A percentile compares a stretch with the other conserved stretches of the same genome.
Evolutionary conservation across 2,329 filamentous ascomycete species (phyloP).

Genomic region (Colletotrichum karsti): DNA sequence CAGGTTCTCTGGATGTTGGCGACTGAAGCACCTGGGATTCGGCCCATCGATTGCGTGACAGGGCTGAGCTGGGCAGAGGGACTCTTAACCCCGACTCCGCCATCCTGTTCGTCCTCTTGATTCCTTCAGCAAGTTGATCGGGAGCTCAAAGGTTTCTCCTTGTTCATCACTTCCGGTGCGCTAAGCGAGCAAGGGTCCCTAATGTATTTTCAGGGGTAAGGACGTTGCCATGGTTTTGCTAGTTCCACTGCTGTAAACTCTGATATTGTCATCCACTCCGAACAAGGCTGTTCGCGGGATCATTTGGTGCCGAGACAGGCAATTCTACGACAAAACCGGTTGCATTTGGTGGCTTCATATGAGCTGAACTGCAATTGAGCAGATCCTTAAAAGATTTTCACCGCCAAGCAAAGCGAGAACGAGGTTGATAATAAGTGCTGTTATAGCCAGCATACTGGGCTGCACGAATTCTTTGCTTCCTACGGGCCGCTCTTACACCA

Average conservation of each 20-base stretch:
- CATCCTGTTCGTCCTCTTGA: neutral
- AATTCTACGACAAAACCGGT: neutral
- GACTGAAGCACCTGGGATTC: neutral
- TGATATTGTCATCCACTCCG: neutral
- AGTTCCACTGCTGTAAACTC: slow-evolving; percentile 6
- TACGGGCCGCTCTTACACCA: neutral
- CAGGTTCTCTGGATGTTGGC: too few species aligned
- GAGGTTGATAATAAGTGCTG: neutral
- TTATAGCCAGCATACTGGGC: neutral
- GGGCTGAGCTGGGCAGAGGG: neutral
- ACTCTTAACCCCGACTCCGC: neutral
- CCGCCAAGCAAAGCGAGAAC: neutral
- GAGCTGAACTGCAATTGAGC: neutral
- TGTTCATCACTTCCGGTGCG: neutral
- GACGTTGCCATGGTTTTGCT: neutral
- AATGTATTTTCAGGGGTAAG: neutral
- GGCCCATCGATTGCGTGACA: neutral
- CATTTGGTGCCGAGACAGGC: neutral
- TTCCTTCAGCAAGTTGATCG: neutral
- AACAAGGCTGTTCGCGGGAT: neutral
- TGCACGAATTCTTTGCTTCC: neutral
- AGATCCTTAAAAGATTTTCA: neutral
- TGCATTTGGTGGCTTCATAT: neutral
- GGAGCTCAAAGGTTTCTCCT: neutral
- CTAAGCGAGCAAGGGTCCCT: neutral